Evolutionary conservation across 2,329 filamentous ascomycete genomes (phyloP).

Genomic region (Fusarium brachygibbosum): DNA sequence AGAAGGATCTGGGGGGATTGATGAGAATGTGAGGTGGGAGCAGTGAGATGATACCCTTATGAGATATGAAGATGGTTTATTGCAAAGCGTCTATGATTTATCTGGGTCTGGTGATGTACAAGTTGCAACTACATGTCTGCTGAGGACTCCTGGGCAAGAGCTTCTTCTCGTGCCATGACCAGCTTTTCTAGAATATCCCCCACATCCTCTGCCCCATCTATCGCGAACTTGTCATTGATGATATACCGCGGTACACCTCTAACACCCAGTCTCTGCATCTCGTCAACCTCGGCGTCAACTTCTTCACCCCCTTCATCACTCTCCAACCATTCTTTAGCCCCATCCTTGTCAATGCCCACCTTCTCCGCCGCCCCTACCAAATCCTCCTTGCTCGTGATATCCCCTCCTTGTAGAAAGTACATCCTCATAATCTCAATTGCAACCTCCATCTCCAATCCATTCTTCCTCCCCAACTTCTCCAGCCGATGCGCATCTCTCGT

Average conservation of each 20-base stretch:
- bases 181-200: slow-evolving; percentile 76
- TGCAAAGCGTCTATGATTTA: neutral
- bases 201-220: slow-evolving; percentile 80
- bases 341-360: slow-evolving; percentile 66
- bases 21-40: slow-evolving; percentile 61
- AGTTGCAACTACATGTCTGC: neutral
- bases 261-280: slow-evolving; percentile 66
- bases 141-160: slow-evolving; percentile 1
- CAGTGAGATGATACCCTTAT: slow-evolving; percentile 36
- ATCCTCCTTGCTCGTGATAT: slow-evolving; percentile 70
- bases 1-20: slow-evolving; percentile 68
- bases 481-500: slow-evolving; percentile 66
- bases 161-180: slow-evolving; percentile 60
- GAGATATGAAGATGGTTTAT: slow-evolving; percentile 22
- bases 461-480: slow-evolving; percentile 74
- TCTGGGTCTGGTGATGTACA: neutral
- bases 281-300: slow-evolving; percentile 68
- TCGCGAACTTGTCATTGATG: slow-evolving; percentile 75
- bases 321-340: slow-evolving; percentile 67
- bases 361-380: slow-evolving; percentile 66
- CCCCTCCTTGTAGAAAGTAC: slow-evolving; percentile 75
- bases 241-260: slow-evolving; percentile 81
- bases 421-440: slow-evolving; percentile 73
- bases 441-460: slow-evolving; percentile 67
- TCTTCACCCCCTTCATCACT: slow-evolving; percentile 67